Evolutionary conservation across 2,329 filamentous ascomycete genomes (phyloP).

Genomic region (Diplodia sapinea): DNA sequence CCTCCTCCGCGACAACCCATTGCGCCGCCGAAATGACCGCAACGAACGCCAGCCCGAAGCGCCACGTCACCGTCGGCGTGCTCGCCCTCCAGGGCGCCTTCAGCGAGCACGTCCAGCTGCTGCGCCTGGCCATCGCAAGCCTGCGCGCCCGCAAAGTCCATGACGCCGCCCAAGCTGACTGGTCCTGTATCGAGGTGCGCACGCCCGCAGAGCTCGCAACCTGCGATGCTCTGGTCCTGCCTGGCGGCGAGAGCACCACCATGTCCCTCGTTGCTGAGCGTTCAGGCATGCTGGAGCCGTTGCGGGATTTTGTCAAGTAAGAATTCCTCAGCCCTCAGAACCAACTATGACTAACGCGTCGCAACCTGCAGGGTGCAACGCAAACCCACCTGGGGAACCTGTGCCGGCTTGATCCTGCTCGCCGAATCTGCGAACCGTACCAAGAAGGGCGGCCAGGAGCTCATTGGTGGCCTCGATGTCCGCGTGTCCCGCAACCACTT

Average conservation of each 20-base stretch:
- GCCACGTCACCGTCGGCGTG: constrained; percentile 62
- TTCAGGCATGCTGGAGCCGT: constrained; percentile 79
- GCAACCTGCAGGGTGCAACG: constrained; percentile 64
- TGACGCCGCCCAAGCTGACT: constrained; percentile 44
- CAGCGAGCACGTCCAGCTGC: constrained; percentile 80
- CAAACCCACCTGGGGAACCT: constrained; percentile 93
- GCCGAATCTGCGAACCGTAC: constrained; percentile 85
- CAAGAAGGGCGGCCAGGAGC: constrained; percentile 88
- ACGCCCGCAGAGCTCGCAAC: constrained; percentile 70
- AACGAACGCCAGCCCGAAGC: constrained; percentile 18
- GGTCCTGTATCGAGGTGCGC: constrained; percentile 79
- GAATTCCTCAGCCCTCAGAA: constrained; percentile 40
- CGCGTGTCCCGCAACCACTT: constrained; percentile 94
- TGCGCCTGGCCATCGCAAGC: constrained; percentile 69
- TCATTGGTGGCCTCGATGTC: constrained; percentile 90
- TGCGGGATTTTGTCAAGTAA: constrained; percentile 90
- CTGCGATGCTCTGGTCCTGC: constrained; percentile 86
- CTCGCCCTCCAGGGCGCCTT: constrained; percentile 91
- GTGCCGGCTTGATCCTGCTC: constrained; percentile 89
- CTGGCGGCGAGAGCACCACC: constrained; percentile 92
- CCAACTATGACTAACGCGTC: constrained; percentile 26
- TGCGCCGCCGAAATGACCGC: constrained; percentile 21
- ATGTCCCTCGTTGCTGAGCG: constrained; percentile 87
- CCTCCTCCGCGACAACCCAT: constrained; percentile 8
- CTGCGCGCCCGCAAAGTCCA: constrained; percentile 44